These are phyloP conservation scores for Starmerella khaoyaiensis DNA, from an alignment of 805 yeast genomes.

Conservation along the genomic window DNA sequence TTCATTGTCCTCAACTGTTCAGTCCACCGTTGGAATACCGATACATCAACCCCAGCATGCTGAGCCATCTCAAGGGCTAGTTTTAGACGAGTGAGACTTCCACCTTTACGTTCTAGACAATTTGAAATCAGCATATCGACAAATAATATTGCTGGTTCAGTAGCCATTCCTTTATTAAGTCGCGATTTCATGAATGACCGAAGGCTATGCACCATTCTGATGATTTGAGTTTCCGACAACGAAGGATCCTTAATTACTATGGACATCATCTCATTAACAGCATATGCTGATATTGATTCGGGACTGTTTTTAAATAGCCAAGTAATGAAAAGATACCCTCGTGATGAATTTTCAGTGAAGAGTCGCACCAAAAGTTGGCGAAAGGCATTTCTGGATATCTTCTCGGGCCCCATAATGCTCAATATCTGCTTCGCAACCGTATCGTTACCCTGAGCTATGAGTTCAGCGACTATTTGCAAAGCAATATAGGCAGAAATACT, in stretches of 20 bases:
- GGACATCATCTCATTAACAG: constrained; percentile 20
- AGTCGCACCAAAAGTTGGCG: constrained; percentile 17
- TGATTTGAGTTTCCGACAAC: constrained; percentile 21
- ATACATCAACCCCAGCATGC: constrained; percentile 18
- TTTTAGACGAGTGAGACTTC: constrained; percentile 22
- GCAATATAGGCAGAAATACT: constrained; percentile 1
- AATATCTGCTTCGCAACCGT: constrained; percentile 19
- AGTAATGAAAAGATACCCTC: constrained; percentile 14
- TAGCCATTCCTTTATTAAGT: neutral
- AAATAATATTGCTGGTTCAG: constrained; percentile 16
- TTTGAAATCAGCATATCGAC: constrained; percentile 22
- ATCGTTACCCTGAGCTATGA: constrained; percentile 10
- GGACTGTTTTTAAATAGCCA: constrained; percentile 20
- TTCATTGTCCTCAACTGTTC: constrained; percentile 19
- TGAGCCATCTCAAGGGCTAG: constrained; percentile 25
- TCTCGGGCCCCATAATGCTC: constrained; percentile 11
- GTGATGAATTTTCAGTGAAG: constrained; percentile 20
- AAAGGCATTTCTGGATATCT: constrained; percentile 6
- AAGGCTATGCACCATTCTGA: constrained; percentile 18
- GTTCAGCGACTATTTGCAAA: constrained; percentile 3
- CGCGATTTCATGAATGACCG: constrained; percentile 13
- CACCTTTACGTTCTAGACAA: constrained; percentile 18
- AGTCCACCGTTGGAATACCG: constrained; percentile 20
- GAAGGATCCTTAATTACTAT: constrained; percentile 17
- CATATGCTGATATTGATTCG: constrained; percentile 13